phyloP scores from a whole-genome alignment of 495 filamentous ascomycete species.

The Aspergillus cavernicola region DNA sequence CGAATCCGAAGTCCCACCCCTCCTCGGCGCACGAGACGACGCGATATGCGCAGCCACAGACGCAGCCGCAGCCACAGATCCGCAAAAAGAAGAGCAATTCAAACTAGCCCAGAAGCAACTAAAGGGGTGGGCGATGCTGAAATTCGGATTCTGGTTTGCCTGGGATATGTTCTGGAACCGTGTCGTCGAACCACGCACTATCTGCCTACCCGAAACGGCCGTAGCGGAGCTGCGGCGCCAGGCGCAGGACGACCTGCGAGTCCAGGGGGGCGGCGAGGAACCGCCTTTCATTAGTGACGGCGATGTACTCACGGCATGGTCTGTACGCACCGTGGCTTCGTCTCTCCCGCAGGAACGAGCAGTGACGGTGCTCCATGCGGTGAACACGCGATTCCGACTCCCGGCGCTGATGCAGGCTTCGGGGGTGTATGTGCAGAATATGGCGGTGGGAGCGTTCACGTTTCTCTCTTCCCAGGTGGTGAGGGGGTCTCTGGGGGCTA shows the following conservation, averaged over 20 bases:
- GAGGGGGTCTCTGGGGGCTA: too few relatives aligned
- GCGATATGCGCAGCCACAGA: neutral
- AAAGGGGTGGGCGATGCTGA: neutral
- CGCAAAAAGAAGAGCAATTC: neutral
- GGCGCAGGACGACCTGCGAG: neutral
- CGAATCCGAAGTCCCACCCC: neutral
- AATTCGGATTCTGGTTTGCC: neutral
- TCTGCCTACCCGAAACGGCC: neutral
- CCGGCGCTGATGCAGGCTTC: too few relatives aligned
- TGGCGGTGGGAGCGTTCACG: too few relatives aligned
- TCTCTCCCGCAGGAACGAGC: too few relatives aligned
- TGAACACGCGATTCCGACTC: too few relatives aligned
- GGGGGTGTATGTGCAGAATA: too few relatives aligned
- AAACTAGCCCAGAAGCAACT: neutral
- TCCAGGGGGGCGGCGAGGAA: neutral
- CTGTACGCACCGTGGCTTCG: too few relatives aligned
- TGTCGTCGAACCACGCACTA: neutral
- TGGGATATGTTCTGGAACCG: neutral
- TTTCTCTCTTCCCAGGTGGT: too few relatives aligned
- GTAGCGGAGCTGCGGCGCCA: neutral
- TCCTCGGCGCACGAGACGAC: neutral
- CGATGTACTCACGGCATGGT: conserved; percentile 3
- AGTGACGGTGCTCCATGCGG: too few relatives aligned
- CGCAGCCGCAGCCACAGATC: too few relatives aligned
- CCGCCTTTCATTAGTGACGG: conserved; percentile 1